A percentile compares a stretch with the other conserved stretches of the same genome.
Evolutionary conservation across 2,329 filamentous ascomycete species (phyloP).

Genomic region (Colletotrichum sublineola): DNA sequence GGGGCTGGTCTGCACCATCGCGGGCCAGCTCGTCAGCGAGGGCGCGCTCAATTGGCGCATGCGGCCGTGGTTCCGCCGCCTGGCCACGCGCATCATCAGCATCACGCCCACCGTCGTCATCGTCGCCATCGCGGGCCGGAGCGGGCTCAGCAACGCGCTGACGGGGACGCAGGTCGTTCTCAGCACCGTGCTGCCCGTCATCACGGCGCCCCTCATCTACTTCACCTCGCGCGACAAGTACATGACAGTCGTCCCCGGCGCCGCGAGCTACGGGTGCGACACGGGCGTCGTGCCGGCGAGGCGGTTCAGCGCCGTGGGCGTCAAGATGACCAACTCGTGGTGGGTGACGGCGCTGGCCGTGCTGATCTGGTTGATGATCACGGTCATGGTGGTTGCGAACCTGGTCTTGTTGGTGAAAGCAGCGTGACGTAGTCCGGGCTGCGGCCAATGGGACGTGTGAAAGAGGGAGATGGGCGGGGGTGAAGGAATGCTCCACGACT

Average conservation of each 20-base stretch:
- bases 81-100: slow-evolving; percentile 82
- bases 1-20: slow-evolving; percentile 89
- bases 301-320: slow-evolving; percentile 45
- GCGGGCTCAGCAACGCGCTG: slow-evolving; percentile 78
- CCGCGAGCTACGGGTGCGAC: slow-evolving; percentile 32
- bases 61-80: slow-evolving; percentile 81
- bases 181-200: slow-evolving; percentile 83
- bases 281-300: slow-evolving; percentile 42
- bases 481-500: neutral
- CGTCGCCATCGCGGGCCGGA: slow-evolving; percentile 79
- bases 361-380: slow-evolving; percentile 79
- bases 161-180: slow-evolving; percentile 84
- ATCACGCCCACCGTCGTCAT: slow-evolving; percentile 88
- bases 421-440: neutral
- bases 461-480: too few species aligned
- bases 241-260: slow-evolving; percentile 64
- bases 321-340: slow-evolving; percentile 82
- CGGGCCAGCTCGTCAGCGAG: slow-evolving; percentile 90
- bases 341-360: slow-evolving; percentile 66
- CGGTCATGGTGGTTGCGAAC: slow-evolving; percentile 82
- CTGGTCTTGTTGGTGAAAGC: slow-evolving; percentile 70
- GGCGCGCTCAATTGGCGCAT: slow-evolving; percentile 83
- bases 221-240: slow-evolving; percentile 84
- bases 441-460: neutral
- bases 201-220: slow-evolving; percentile 84